These are phyloP conservation scores for Fusarium sp. DNA, from an alignment of 2,329 filamentous ascomycete genomes.

Conservation along the genomic window DNA sequence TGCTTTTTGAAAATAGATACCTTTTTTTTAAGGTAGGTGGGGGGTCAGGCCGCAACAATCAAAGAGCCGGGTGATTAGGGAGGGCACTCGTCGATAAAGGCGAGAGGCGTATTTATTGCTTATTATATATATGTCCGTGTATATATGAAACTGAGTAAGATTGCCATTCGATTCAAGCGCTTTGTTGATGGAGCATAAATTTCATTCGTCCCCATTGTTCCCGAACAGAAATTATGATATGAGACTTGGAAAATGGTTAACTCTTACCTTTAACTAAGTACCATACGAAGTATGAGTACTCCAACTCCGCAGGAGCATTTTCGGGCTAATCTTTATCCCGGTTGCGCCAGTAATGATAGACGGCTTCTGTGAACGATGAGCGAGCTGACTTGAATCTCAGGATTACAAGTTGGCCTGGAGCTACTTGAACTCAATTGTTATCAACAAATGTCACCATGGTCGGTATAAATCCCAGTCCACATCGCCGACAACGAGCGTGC, in stretches of 20 bases:
- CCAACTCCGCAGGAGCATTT: not conserved
- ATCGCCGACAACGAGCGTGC: conserved; percentile 45
- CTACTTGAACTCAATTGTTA: no score
- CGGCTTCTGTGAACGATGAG: not conserved
- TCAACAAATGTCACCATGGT: conserved; percentile 1
- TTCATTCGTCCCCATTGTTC: not conserved
- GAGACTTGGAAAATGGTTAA: not conserved
- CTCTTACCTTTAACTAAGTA: not conserved
- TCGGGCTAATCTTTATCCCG: conserved; percentile 1
- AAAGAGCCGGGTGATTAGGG: not conserved
- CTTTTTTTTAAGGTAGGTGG: conserved; percentile 20
- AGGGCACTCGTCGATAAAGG: not conserved
- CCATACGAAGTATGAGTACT: not conserved
- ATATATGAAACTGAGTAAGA: not conserved
- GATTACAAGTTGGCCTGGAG: not conserved
- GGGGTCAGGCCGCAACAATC: not conserved
- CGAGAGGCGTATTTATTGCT: not conserved
- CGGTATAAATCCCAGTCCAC: conserved; percentile 39
- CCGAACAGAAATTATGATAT: not conserved
- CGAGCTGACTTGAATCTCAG: not conserved
- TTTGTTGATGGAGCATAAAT: not conserved
- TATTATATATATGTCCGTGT: not conserved
- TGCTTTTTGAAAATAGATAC: conserved; percentile 33
- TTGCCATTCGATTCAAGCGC: not conserved
- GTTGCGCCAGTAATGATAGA: not conserved